Evolutionary conservation across 345 rosid species (phyloP).

Genomic region (Heritiera fomes): DNA sequence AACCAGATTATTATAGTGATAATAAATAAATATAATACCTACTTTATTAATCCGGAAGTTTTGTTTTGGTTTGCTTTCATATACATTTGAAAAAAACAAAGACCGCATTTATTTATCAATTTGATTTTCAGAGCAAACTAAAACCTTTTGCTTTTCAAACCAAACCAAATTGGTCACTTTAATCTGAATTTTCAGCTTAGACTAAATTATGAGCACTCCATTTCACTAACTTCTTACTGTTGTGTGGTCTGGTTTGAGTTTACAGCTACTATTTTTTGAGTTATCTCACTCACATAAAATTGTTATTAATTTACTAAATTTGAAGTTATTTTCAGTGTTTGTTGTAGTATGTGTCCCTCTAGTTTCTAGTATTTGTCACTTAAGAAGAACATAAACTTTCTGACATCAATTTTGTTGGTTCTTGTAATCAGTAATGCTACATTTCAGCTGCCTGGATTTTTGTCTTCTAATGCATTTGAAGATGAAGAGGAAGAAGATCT

Average conservation of each 20-base stretch:
- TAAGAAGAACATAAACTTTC: conserved; percentile 15
- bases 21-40: background rate
- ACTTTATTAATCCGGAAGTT: background rate
- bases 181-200: background rate
- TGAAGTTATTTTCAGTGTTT: background rate
- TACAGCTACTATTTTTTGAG: background rate
- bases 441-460: conserved; percentile 80
- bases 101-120: background rate
- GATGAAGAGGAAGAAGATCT: conserved; percentile 57
- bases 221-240: background rate
- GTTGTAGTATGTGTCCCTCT: background rate
- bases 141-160: conserved; percentile 5
- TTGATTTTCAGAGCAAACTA: conserved; percentile 1
- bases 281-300: conserved; percentile 7
- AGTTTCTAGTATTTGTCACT: background rate
- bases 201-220: background rate
- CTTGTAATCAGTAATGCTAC: conserved; percentile 69
- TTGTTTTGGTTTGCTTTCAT: background rate
- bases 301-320: conserved; percentile 13
- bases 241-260: conserved; percentile 4
- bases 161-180: background rate
- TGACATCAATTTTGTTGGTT: conserved; percentile 24
- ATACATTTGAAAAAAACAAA: background rate
- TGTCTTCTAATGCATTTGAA: conserved; percentile 61
- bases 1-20: background rate